Conservation (phyloP, 2,329 filamentous ascomycete species). For the Alternaria sp. region DNA sequence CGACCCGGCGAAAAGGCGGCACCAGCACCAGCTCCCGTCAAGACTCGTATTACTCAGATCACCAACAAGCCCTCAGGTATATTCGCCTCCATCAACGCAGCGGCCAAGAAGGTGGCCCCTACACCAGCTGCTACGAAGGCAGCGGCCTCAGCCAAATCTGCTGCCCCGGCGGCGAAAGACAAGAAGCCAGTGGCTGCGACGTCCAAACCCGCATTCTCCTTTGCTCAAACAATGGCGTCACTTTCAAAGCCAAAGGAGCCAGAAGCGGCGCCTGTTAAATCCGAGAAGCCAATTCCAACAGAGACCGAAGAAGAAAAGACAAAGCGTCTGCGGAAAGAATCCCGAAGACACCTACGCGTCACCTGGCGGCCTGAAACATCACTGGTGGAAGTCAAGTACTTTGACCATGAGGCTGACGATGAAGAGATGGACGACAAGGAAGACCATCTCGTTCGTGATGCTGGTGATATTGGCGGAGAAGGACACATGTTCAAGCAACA, state of each 20-base stretch:
- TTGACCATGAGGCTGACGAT: slow-evolving; percentile 76
- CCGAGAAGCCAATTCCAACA: slow-evolving; percentile 61
- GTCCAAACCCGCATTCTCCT: slow-evolving; percentile 49
- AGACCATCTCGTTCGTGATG: slow-evolving; percentile 74
- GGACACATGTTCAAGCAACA: slow-evolving; percentile 63
- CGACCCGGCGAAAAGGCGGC: slow-evolving; percentile 40
- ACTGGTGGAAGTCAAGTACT: slow-evolving; percentile 72
- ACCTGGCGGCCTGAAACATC: slow-evolving; percentile 73
- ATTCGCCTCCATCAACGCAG: slow-evolving; percentile 57
- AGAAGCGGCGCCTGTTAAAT: slow-evolving; percentile 56
- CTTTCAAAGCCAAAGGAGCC: slow-evolving; percentile 64
- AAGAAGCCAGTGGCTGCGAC: slow-evolving; percentile 39
- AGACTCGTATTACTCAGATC: slow-evolving; percentile 47
- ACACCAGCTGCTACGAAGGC: slow-evolving; percentile 33
- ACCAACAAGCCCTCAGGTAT: slow-evolving; percentile 56
- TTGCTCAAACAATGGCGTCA: slow-evolving; percentile 52
- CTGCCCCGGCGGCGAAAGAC: slow-evolving; percentile 31
- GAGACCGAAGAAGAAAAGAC: slow-evolving; percentile 74
- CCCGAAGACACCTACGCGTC: slow-evolving; percentile 73
- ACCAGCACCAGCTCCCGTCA: slow-evolving; percentile 35
- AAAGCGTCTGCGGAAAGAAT: slow-evolving; percentile 75
- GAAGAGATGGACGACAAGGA: slow-evolving; percentile 67
- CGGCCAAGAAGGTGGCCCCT: slow-evolving; percentile 53
- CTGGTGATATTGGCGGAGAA: slow-evolving; percentile 74
- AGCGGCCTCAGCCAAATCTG: slow-evolving; percentile 36